Base-by-base conservation (phyloP, 1,139 yeast species). In the Eremothecium cymbalariae region DNA sequence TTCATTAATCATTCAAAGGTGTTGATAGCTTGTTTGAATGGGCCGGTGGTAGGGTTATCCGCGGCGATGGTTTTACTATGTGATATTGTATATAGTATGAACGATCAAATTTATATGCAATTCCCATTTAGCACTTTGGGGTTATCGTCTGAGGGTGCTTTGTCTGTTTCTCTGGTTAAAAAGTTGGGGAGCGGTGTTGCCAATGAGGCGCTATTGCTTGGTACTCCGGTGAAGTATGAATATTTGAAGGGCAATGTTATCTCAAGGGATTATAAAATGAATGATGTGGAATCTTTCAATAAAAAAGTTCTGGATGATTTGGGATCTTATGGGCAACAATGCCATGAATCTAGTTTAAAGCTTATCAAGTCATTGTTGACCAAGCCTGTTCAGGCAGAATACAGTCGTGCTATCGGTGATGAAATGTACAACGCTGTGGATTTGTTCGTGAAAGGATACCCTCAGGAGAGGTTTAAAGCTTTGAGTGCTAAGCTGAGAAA, bases 51-150 rank as follows among this genome's bases (percentile, higher is more conserved):
- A 44, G 96, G 96, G 0, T 68, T 85, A 42, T 64, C 77, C 28
- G 76, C 93, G 3, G 86, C 88, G 1, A 60, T 85, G 35, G 78
- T 84, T 18, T 73, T 81, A 16, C 64, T 81, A 41, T 77, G 84
- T 56, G 96, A 85, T 57, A 68, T 85, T 47, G 67, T 85, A 20
- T 83, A 82, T 51, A 81, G 80, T 15, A 70, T 65, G 48, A 74
- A 78, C 44, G 77, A 72, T 38, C 65, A 74, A 39, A 71, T 79
- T 34, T 81, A 66, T 57, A 45, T 81, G 40, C 68, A 79, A 53
- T 69, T 80, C 18, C 95, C 96, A 11, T 85, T 85, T 59, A 75
- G 90, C 34, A 80, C 79, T 55, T 69, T 85, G 50, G 94, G 95
- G 2, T 68, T 85, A 48, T 90, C 82, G 4, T 74, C 84, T 40